phyloP scores from a whole-genome alignment of 208 protist genomes.

The Wallacemonas sp. region DNA sequence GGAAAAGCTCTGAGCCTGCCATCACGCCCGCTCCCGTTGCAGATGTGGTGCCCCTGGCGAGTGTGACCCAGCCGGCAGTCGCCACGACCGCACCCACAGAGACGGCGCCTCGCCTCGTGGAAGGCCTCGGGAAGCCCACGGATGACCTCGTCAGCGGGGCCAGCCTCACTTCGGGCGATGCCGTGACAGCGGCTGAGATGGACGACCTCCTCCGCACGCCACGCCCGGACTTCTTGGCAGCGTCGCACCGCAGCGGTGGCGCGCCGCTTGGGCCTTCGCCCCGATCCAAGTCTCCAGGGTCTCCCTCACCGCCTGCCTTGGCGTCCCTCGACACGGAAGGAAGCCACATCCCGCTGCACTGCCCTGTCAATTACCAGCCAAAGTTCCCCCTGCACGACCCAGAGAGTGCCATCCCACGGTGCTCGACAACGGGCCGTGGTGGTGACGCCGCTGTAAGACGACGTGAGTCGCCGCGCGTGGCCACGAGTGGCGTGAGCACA shows the following conservation, averaged over 20 bases:
- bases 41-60: not conserved
- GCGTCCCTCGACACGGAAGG: not conserved
- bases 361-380: conserved; percentile 41
- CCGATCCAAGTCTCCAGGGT: not conserved
- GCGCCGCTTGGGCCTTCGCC: not conserved
- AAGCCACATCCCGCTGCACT: conserved; percentile 32
- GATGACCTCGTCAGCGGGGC: not conserved
- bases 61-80: not conserved
- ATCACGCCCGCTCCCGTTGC: not conserved
- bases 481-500: not conserved
- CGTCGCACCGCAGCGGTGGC: not conserved
- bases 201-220: conserved; percentile 50
- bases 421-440: not conserved
- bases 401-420: conserved; percentile 39
- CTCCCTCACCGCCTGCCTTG: not conserved
- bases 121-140: conserved; percentile 5
- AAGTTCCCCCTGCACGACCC: conserved; percentile 50
- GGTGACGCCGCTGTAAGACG: not conserved
- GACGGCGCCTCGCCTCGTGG: not conserved
- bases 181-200: conserved; percentile 19
- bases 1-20: no score
- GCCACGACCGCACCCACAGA: not conserved
- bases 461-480: conserved; percentile 4
- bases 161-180: not conserved
- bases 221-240: conserved; percentile 29